phyloP scores from a whole-genome alignment of 306 rosid species.

The Carpinus viminea region DNA sequence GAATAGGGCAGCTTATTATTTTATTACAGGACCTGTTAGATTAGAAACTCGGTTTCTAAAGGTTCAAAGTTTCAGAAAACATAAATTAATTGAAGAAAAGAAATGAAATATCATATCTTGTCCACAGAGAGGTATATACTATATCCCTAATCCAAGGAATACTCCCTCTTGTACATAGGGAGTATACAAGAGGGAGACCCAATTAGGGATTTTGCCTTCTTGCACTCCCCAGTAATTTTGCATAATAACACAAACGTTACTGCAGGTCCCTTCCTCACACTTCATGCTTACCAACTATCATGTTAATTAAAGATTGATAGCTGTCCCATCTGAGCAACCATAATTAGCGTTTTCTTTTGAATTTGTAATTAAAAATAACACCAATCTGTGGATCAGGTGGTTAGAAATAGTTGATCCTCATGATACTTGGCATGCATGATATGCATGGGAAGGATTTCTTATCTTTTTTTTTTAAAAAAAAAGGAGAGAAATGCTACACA shows the following conservation, averaged over 20 bases:
- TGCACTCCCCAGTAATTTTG: not conserved
- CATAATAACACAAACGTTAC: not conserved
- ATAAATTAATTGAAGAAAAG: slow-evolving; percentile 6
- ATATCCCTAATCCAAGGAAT: not conserved
- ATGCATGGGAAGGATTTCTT: not conserved
- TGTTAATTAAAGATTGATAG: slow-evolving; percentile 10
- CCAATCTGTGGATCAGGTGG: not conserved
- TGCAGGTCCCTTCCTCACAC: not conserved
- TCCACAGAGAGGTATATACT: not conserved
- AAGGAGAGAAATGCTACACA: too few species aligned
- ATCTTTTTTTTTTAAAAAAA: too few species aligned
- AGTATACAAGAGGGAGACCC: too few species aligned
- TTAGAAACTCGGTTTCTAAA: not conserved
- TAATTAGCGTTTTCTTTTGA: not conserved
- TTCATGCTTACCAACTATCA: slow-evolving; percentile 9
- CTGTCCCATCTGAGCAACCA: slow-evolving; percentile 6
- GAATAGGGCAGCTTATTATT: slow-evolving; percentile 14
- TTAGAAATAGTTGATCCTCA: not conserved
- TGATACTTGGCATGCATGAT: not conserved
- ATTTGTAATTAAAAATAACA: not conserved
- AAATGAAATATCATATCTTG: not conserved
- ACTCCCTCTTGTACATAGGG: too few species aligned
- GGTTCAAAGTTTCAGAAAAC: not conserved
- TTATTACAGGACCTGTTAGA: slow-evolving; percentile 3
- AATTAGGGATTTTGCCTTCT: too few species aligned